phyloP scores from a whole-genome alignment of 2,329 filamentous ascomycete species.

The Alternaria brassicicola region DNA sequence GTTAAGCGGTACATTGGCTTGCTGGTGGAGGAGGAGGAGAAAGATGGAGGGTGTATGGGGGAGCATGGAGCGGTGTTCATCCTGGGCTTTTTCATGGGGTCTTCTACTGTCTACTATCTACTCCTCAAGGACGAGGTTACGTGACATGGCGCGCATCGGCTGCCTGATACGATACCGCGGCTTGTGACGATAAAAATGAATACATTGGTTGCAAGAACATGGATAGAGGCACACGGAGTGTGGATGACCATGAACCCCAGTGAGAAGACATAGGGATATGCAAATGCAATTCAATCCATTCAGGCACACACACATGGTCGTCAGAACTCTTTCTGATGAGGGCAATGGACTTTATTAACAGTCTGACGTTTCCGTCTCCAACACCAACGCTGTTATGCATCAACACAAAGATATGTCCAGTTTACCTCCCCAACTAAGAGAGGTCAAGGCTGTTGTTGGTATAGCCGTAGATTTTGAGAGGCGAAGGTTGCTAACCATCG shows the following conservation, averaged over 20 bases:
- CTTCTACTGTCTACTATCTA: conserved; percentile 26
- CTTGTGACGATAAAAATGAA: conserved; percentile 51
- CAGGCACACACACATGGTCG: not conserved
- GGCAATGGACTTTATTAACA: not conserved
- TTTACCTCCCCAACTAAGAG: not conserved
- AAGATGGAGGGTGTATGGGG: conserved; percentile 25
- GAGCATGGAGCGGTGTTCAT: conserved; percentile 48
- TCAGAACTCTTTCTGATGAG: not conserved
- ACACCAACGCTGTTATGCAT: conserved; percentile 24
- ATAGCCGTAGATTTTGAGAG: conserved; percentile 20
- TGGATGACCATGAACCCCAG: not conserved
- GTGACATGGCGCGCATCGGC: conserved; percentile 37
- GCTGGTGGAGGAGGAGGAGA: conserved; percentile 9
- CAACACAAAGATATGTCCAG: conserved; percentile 5
- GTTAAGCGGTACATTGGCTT: conserved; percentile 65
- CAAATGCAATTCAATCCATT: conserved; percentile 3
- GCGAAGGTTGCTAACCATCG: conserved; percentile 65
- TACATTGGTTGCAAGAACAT: conserved; percentile 46
- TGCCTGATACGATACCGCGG: conserved; percentile 36
- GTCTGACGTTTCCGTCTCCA: conserved; percentile 6
- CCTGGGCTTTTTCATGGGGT: conserved; percentile 47
- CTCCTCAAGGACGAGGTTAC: conserved; percentile 32
- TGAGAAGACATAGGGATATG: conserved; percentile 3
- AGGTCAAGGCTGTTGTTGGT: conserved; percentile 9
- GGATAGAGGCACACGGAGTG: conserved; percentile 1